Conservation (phyloP, 2,329 filamentous ascomycete genomes). For the Ustilaginoidea virens region DNA sequence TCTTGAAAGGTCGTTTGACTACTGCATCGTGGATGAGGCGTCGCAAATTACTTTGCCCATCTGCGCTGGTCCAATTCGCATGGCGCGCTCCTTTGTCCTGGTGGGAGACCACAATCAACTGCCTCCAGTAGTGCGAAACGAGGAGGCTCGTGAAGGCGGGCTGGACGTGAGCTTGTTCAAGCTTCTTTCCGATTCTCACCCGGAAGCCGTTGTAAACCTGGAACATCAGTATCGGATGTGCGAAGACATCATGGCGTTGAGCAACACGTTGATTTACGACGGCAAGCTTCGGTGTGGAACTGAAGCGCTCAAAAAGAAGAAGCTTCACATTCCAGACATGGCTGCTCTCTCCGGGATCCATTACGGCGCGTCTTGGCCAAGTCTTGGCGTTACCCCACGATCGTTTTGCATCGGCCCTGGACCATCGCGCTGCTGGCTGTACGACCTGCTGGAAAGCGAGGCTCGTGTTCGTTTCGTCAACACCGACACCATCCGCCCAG, state of each 20-base stretch:
- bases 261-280: constrained; percentile 86
- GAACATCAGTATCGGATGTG: constrained; percentile 98
- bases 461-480: constrained; percentile 77
- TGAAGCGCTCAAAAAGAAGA: constrained; percentile 52
- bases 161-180: constrained; percentile 92
- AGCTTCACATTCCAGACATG: constrained; percentile 53
- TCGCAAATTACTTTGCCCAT: constrained; percentile 95
- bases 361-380: constrained; percentile 32
- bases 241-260: constrained; percentile 87
- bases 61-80: constrained; percentile 82
- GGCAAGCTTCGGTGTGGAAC: constrained; percentile 83
- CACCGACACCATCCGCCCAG: constrained; percentile 57
- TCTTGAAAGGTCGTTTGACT: constrained; percentile 80
- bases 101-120: constrained; percentile 96
- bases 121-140: constrained; percentile 85
- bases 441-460: constrained; percentile 50
- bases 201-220: constrained; percentile 74
- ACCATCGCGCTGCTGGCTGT: constrained; percentile 56
- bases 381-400: constrained; percentile 22
- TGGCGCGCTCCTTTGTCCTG: constrained; percentile 84
- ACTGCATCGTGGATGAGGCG: constrained; percentile 96
- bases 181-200: constrained; percentile 76
- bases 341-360: constrained; percentile 44
- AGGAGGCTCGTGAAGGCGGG: constrained; percentile 70
- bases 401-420: constrained; percentile 39